Conservation (phyloP, 176 grass and related monocot genomes). For the Carex kokanica region DNA sequence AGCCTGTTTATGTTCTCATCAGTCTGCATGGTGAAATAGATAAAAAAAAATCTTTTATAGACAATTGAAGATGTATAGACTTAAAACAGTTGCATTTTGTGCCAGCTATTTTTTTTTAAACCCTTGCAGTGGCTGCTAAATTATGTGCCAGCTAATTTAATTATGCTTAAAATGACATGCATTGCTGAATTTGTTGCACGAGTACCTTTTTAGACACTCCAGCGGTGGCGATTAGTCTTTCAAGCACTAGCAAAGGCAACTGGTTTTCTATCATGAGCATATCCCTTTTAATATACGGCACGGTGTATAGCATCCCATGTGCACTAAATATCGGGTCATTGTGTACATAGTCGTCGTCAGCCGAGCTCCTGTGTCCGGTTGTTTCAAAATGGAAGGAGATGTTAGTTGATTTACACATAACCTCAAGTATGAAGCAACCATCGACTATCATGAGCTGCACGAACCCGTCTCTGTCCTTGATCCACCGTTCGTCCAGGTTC, state of each 20-base stretch:
- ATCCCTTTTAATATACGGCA: slow-evolving; percentile 62
- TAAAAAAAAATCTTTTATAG: background rate
- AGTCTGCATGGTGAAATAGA: slow-evolving; percentile 24
- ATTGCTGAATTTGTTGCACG: too few species aligned
- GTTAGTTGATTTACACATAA: slow-evolving; percentile 36
- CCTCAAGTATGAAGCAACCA: slow-evolving; percentile 75
- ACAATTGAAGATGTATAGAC: background rate
- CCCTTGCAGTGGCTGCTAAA: too few species aligned
- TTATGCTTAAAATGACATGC: background rate
- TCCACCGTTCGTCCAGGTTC: slow-evolving; percentile 37
- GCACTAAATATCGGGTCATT: slow-evolving; percentile 78
- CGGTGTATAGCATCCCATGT: slow-evolving; percentile 59
- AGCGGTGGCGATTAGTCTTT: slow-evolving; percentile 40
- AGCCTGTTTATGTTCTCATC: slow-evolving; percentile 47
- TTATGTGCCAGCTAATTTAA: background rate
- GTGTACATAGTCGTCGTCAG: slow-evolving; percentile 46
- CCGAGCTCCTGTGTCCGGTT: background rate
- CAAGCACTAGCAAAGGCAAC: slow-evolving; percentile 54
- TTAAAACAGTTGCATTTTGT: too few species aligned
- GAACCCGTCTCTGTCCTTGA: slow-evolving; percentile 30
- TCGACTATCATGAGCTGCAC: slow-evolving; percentile 67
- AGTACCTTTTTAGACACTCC: slow-evolving; percentile 13
- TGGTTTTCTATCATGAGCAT: slow-evolving; percentile 92
- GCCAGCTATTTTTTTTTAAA: too few species aligned
- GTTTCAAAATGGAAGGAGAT: background rate